Percentiles rank a stretch among this genome's conserved stretches.
Evolutionary conservation across 1,139 yeast genomes (phyloP).

Genomic region (Geotrichum europaeum): DNA sequence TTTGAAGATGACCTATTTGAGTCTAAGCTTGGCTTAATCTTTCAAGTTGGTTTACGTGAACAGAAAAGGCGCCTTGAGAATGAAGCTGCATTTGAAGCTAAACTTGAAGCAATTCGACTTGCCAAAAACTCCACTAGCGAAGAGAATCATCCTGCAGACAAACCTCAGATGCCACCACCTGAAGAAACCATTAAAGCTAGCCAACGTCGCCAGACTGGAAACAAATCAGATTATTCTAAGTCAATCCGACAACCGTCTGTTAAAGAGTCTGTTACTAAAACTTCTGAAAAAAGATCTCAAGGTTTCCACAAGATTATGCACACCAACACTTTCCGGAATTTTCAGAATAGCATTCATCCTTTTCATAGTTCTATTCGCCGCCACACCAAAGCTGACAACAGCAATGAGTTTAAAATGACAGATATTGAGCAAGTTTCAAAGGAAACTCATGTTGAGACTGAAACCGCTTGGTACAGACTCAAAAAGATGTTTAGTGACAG

Average conservation of each 20-base stretch:
- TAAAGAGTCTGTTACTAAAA: background rate
- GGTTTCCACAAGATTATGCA: background rate
- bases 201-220: background rate
- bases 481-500: conserved; percentile 52
- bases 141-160: background rate
- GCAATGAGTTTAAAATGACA: conserved; percentile 20
- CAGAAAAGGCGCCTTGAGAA: conserved; percentile 62
- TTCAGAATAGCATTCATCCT: conserved; percentile 1
- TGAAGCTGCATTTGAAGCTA: conserved; percentile 47
- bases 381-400: background rate
- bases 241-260: background rate
- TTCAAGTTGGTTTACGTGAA: conserved; percentile 68
- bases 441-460: conserved; percentile 28
- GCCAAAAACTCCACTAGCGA: conserved; percentile 13
- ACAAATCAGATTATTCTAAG: background rate
- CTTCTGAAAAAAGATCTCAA: background rate
- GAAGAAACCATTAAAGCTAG: background rate
- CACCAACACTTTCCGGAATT: conserved; percentile 1
- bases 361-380: conserved; percentile 6
- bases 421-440: conserved; percentile 25
- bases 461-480: conserved; percentile 33
- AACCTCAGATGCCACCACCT: background rate
- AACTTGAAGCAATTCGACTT: conserved; percentile 28
- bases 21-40: conserved; percentile 64
- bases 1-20: conserved; percentile 89